Base-by-base conservation (phyloP, 768 basidiomycete genomes). In the Zangia roseola region DNA sequence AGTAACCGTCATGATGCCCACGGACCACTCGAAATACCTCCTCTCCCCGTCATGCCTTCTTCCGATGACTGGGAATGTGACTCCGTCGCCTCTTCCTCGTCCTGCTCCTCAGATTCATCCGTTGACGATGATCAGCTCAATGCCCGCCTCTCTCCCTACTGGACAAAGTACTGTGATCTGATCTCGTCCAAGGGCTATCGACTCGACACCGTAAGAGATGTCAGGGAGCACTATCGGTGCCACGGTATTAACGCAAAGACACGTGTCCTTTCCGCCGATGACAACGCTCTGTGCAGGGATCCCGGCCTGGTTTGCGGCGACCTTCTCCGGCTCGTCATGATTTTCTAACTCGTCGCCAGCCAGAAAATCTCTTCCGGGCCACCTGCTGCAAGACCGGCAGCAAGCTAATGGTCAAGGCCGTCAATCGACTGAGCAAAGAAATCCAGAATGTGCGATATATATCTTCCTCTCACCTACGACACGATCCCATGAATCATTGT, bases 331-430 rank as follows among this genome's bases (percentile, higher is more conserved):
- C 26, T 38, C 41, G 20, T 40, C 45, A 26, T 30, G 34, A 5
- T 17, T 43, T 35, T 28, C 53, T 60, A 7, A 65, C 25, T 17
- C 28, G 49, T 43, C n/a, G 24, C 28, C 51, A 89, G 88, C 85
- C 79, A 38, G 86, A 86, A 50, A 81, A 83, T 59, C 69, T 90
- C 34, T 90, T 90, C 65, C 78, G 86, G 40, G 88, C 86, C 21
- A 76, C 73, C 40, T 74, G 78, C 54, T 64, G 71, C 45, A 63
- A 58, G 43, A 81, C 84, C 51, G 78, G 75, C 17, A 65, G 52
- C 51, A 80, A 76, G 56, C 67, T 88, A 25, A 71, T 90, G 50
- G 69, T 85, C 50, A 89, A 89, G 65, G 84, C 86, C 16, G 84
- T 86, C 25, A 78, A 86, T 63, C 57, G 75, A 19, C 60, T 62